Base-by-base conservation (phyloP, 2,329 filamentous ascomycete species). In the Magnaporthiopsis poae region DNA sequence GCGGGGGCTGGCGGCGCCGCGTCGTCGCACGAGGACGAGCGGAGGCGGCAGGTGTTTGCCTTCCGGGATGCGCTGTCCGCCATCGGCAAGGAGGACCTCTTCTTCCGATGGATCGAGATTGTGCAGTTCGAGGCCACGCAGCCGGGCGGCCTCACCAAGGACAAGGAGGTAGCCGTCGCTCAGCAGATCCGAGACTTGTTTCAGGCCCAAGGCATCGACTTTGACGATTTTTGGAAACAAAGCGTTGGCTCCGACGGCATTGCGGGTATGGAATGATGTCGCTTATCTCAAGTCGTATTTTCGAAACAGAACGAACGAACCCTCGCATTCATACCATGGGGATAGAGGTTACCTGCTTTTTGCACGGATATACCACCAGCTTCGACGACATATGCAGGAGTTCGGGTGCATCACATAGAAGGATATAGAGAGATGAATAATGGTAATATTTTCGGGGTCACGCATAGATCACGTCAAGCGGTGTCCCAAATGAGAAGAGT, bases 81-180 rank as follows among this genome's bases (percentile, higher is more conserved):
- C 2, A 82, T 95, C 76, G 92, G 90, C 61, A 96, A 96, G 77
- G 93, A 96, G 76, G 87, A 90, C 69, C 76, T 97, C 65, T 97
- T 97, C 79, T 96, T 90, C 79, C 86, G 89, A 66, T 96, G 92
- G 92, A 90, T 96, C 63, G 93, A 97, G 79, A 84, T 96, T 73
- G 88, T 97, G 64, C 92, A 97, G 78, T 96, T 87, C 73, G 92
- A 96, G 78, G 89, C 90, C 60, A 89, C 87, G 52, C 84, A 85
- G 70, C 90, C 92, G 0, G 91, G 89, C 25, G 91, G 90, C 0
- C 96, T 96, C 73, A 90, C 88, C 1, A 79, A 82, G 0, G 89
- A 92, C 74, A 84, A 87, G 72, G 92, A 96, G 77, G 81, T 85
- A 66, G 84, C 81, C 61, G 88, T 90, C 1, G 91, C 91, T 67